Conservation (phyloP, 257 asterid species). For the Cordia subcordata region DNA sequence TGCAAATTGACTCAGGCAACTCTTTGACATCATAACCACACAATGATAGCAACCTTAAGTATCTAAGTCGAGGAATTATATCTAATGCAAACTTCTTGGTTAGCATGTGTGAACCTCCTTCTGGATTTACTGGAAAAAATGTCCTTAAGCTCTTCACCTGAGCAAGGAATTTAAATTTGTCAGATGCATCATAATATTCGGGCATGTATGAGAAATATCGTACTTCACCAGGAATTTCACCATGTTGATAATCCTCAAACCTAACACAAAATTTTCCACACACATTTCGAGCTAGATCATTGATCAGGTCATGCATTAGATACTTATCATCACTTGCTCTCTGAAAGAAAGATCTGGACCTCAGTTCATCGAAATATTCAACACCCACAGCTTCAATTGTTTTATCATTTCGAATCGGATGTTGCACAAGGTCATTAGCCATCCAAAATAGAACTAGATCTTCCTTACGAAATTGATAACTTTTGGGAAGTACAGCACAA, state of each 20-base stretch:
- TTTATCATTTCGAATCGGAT: neutral
- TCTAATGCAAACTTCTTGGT: neutral
- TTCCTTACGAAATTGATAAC: neutral
- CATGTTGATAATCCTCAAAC: constrained; percentile 34
- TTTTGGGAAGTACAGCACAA: constrained; percentile 8
- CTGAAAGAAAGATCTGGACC: constrained; percentile 3
- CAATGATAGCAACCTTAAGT: constrained; percentile 7
- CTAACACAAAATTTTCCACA: constrained; percentile 47
- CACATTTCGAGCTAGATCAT: constrained; percentile 50
- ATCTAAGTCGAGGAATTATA: neutral
- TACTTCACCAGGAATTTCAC: constrained; percentile 17
- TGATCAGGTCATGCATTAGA: constrained; percentile 52
- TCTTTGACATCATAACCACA: accelerated
- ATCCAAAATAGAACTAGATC: constrained; percentile 8
- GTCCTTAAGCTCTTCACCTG: constrained; percentile 23
- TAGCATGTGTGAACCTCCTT: accelerated
- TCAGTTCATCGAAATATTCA: constrained; percentile 2
- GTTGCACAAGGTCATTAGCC: constrained; percentile 10
- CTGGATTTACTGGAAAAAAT: neutral
- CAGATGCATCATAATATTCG: no score
- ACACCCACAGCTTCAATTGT: neutral
- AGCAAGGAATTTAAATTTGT: constrained; percentile 27
- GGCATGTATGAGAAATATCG: constrained; percentile 42
- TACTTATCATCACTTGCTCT: neutral
- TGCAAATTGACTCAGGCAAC: neutral